Evolutionary conservation across 108 stramenopile genomes (phyloP).

Genomic region (Cyclotella baltica): DNA sequence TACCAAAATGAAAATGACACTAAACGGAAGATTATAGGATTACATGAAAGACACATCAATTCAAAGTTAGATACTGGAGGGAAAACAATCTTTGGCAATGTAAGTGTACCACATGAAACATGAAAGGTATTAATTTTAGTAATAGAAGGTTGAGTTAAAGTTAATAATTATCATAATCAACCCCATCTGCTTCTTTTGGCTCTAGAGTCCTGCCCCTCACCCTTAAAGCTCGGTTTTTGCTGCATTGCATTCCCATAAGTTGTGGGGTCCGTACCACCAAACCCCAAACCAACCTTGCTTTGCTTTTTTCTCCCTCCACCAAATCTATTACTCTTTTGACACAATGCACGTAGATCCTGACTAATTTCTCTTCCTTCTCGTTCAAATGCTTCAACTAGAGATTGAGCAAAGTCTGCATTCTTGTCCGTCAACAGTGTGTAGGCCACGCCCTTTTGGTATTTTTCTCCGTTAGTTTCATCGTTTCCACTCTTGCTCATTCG

Average conservation of each 20-base stretch:
- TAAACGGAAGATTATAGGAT: no score
- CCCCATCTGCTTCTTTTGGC: slow-evolving; percentile 9
- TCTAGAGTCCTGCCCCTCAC: neutral
- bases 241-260: slow-evolving; percentile 1
- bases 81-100: neutral
- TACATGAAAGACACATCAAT: no score
- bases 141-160: no score
- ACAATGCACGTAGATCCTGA: slow-evolving; percentile 55
- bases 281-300: slow-evolving; percentile 57
- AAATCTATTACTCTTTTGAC: slow-evolving; percentile 48
- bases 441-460: slow-evolving; percentile 70
- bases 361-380: slow-evolving; percentile 71
- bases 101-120: neutral
- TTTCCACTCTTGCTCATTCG: slow-evolving; percentile 81
- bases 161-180: no score
- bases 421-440: slow-evolving; percentile 80
- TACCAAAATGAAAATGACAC: no score
- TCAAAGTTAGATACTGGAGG: no score
- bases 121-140: neutral
- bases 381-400: slow-evolving; percentile 69
- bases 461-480: slow-evolving; percentile 13
- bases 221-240: neutral
- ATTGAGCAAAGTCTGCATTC: slow-evolving; percentile 78
- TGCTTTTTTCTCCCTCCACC: slow-evolving; percentile 52
- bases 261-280: slow-evolving; percentile 20